Evolutionary conservation across 805 yeast genomes (phyloP).

Genomic region (Sporopachydermia lactativora): DNA sequence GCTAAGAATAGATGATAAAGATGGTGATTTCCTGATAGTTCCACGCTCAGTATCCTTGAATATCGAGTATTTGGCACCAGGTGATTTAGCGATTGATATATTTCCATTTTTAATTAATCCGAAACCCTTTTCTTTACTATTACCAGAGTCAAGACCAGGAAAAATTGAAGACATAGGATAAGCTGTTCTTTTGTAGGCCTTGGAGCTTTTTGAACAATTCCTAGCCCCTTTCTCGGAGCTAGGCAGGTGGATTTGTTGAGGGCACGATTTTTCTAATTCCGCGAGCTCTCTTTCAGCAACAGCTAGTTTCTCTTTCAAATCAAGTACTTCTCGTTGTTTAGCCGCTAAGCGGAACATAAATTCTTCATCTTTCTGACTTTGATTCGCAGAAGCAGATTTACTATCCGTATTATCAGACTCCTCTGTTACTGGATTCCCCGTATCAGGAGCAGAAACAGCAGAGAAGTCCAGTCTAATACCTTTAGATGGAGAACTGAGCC

Average conservation of each 20-base stretch:
- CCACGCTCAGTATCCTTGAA: not conserved
- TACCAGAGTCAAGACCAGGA: not conserved
- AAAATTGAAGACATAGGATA: not conserved
- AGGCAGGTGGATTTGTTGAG: conserved; percentile 22
- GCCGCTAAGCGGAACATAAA: not conserved
- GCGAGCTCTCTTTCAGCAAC: conserved; percentile 8
- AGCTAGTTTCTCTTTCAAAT: not conserved
- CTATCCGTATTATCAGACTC: not conserved
- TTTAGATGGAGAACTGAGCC: not conserved
- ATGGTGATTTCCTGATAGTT: not conserved
- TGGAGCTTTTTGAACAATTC: conserved; percentile 69
- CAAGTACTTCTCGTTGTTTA: conserved; percentile 30
- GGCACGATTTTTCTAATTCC: conserved; percentile 7
- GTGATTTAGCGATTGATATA: too few relatives aligned
- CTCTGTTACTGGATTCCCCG: not conserved
- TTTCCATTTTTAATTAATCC: too few relatives aligned
- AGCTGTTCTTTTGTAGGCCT: conserved; percentile 40
- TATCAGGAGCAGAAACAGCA: not conserved
- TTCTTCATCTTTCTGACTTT: not conserved
- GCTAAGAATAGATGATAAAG: not conserved
- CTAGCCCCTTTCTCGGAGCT: conserved; percentile 34
- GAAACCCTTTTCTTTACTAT: not conserved
- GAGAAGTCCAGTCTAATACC: not conserved
- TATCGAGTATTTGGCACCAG: too few relatives aligned
- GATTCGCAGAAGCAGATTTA: not conserved